Evolutionary conservation across 139 green algal species (phyloP), one percentile per base, ranked within the genome.

Genomic region (Nannochloris sp.): DNA sequence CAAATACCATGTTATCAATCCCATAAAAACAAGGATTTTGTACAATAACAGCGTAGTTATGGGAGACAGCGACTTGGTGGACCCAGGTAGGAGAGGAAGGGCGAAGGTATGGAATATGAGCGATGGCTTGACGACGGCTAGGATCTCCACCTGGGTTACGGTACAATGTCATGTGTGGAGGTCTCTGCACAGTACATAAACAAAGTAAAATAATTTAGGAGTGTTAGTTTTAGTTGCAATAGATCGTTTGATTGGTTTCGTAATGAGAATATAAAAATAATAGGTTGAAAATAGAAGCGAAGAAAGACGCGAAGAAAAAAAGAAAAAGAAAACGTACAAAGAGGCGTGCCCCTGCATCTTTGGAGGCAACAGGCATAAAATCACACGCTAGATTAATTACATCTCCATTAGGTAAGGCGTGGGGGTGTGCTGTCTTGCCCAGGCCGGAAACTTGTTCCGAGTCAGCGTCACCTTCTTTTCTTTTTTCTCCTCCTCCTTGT

Each of bases 1-100:
- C 64, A 15, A 80, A 19, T 42, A 87, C 55, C 39, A 87, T 71
- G 0, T 72, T 67, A 25, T 27, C 10, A n/a, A 93, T 62, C 74
- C 72, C 83, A 69, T 87, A 83, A 61, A 80, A 74, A 23, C 79
- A 12, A 0, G 87, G 87, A 15, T 67, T 73, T 78, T 94, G 84
- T 7, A 75, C 53, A 2, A 83, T 42, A 23, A 89, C 34, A 4
- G 85, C 68, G 46, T 80, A 63, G 29, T 80, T 61, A 4, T 82
- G 31, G 2, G 73, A 86, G 38, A 73, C 55, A 1, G 79, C 69
- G 39, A 92, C 80, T 48, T 90, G 76, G 53, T 94, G 87, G 14
- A 93, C 69, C 87, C 87, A 95, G 3, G 72, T 72, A 14, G 87
- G 83, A 1, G 37, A 13, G 9, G 69, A 68, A 36, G 74, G 34